These are phyloP conservation scores for Kodamaea fungicola DNA, from an alignment of 1,139 yeast genomes.

Conservation along the genomic window DNA sequence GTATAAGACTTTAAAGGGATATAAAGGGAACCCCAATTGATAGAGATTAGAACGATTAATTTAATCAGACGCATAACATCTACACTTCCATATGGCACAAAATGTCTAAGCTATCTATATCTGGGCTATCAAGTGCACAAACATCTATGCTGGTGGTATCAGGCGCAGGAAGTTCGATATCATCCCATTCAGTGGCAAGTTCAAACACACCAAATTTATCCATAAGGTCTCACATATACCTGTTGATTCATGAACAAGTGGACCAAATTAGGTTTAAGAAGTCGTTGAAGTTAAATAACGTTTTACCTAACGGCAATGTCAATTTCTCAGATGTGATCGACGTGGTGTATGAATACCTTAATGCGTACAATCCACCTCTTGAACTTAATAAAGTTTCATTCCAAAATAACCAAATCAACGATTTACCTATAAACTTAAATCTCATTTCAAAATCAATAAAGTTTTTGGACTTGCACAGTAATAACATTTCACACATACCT, in stretches of 20 bases:
- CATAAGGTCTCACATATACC: conserved; percentile 6
- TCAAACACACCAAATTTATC: not conserved
- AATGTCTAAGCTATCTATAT: conserved; percentile 2
- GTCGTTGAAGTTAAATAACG: conserved; percentile 13
- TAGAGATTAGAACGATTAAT: too few species aligned
- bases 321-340: conserved; percentile 13
- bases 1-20: too few species aligned
- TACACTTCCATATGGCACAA: not conserved
- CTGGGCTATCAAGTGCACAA: not conserved
- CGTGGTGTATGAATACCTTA: conserved; percentile 13
- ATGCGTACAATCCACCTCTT: conserved; percentile 23
- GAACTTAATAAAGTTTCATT: conserved; percentile 53
- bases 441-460: conserved; percentile 44
- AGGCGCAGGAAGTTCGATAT: not conserved
- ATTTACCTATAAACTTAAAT: conserved; percentile 48
- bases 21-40: too few species aligned
- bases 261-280: conserved; percentile 14
- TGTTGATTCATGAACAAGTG: conserved; percentile 14
- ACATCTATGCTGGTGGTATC: conserved; percentile 1
- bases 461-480: conserved; percentile 66
- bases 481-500: conserved; percentile 55
- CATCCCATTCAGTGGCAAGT: not conserved
- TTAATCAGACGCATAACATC: too few species aligned
- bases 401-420: conserved; percentile 46
- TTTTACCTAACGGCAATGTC: conserved; percentile 5